Percentiles rank a stretch among this genome's conserved stretches.
Evolutionary conservation across 805 yeast genomes (phyloP).

Genomic region (Candida xyloterini): DNA sequence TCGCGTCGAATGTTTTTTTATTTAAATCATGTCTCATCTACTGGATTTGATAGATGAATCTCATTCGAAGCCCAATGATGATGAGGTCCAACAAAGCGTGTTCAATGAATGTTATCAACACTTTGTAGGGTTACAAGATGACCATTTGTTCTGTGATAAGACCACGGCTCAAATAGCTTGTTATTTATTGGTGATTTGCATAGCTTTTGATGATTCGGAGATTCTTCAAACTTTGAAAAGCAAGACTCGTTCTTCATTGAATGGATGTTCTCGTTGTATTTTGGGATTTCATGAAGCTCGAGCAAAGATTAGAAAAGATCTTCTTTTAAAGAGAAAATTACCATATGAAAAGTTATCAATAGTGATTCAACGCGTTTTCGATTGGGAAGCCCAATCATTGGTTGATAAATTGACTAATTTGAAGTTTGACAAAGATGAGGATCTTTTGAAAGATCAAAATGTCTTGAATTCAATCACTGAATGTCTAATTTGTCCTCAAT

Average conservation of each 20-base stretch:
- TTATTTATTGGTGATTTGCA: conserved; percentile 39
- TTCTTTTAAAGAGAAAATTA: conserved; percentile 45
- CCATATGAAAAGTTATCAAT: conserved; percentile 22
- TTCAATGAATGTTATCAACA: conserved; percentile 38
- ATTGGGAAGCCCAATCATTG: conserved; percentile 28
- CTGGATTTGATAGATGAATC: conserved; percentile 27
- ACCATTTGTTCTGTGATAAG: conserved; percentile 58
- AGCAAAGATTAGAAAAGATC: conserved; percentile 48
- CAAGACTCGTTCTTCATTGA: conserved; percentile 33
- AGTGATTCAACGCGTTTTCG: conserved; percentile 23
- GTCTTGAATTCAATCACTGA: conserved; percentile 39
- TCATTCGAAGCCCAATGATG: conserved; percentile 32
- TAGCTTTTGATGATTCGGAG: conserved; percentile 41
- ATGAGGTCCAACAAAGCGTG: conserved; percentile 34
- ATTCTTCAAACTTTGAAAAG: conserved; percentile 10
- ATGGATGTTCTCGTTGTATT: conserved; percentile 53
- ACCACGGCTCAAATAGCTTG: conserved; percentile 50
- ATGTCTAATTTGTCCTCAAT: conserved; percentile 50
- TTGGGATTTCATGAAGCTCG: conserved; percentile 51
- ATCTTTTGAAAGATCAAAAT: conserved; percentile 26
- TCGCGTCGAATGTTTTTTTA: conserved; percentile 7
- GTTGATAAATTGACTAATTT: conserved; percentile 15
- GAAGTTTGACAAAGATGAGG: conserved; percentile 22
- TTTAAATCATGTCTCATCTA: conserved; percentile 5
- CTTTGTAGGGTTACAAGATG: conserved; percentile 12